Conservation (phyloP, 768 basidiomycete species). For the Boletus patriciae region DNA sequence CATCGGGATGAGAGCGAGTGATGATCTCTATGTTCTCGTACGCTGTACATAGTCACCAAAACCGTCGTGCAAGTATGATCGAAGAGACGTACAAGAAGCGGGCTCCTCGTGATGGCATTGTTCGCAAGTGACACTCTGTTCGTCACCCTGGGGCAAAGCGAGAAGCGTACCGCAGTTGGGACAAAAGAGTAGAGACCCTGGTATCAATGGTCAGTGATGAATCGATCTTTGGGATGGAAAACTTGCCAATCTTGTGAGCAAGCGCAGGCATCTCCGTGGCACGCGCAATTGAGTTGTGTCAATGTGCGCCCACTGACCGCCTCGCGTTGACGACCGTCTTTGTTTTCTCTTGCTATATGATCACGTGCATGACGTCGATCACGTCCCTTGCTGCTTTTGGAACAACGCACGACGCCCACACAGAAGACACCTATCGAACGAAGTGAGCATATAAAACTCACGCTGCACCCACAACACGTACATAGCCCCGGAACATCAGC, state of each 20-base stretch:
- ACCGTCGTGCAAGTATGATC: not conserved
- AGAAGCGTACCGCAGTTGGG: constrained; percentile 90
- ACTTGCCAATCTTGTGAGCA: constrained; percentile 53
- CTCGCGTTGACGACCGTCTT: constrained; percentile 11
- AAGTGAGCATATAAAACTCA: not conserved
- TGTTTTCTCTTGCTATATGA: constrained; percentile 3
- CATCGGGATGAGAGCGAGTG: constrained; percentile 89
- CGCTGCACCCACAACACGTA: constrained; percentile 11
- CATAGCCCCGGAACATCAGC: not conserved
- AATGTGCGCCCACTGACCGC: constrained; percentile 11
- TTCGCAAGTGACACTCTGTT: constrained; percentile 77
- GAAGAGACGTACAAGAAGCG: constrained; percentile 71
- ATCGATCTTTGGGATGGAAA: not conserved
- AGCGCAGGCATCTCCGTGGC: constrained; percentile 22
- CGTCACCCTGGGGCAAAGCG: constrained; percentile 72
- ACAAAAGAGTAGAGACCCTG: constrained; percentile 93
- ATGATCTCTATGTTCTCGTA: constrained; percentile 90
- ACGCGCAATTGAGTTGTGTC: not conserved
- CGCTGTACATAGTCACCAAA: constrained; percentile 44
- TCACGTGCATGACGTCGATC: constrained; percentile 28
- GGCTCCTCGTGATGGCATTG: constrained; percentile 88
- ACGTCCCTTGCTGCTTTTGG: constrained; percentile 4
- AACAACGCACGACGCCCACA: constrained; percentile 26
- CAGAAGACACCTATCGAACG: not conserved
- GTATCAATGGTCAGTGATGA: constrained; percentile 1